Evolutionary conservation across 2,329 filamentous ascomycete species (phyloP), one percentile per base, ranked within the genome.

Genomic region (Fusarium agapanthi): DNA sequence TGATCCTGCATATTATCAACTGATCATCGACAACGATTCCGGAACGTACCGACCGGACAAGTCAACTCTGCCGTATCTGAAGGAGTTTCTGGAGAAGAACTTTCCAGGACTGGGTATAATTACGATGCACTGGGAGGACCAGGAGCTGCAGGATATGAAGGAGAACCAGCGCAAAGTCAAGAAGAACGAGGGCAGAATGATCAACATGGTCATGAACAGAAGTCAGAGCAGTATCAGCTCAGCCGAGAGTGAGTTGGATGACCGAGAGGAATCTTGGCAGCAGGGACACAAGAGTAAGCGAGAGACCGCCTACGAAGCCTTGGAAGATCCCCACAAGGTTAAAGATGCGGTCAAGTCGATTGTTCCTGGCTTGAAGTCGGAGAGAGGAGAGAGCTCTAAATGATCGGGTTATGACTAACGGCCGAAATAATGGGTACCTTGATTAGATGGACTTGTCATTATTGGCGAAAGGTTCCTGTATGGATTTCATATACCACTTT

Each of bases 21-120:
- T 98, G 14, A 86, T 96, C 72, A 98, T 98, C 78, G 95, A 98
- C 84, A 98, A 98, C 78, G 95, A 97, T 81, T 94, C 91, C 61
- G 95, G 95, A 16, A 98, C 95, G 1, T 98, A 98, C 81, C 89
- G 95, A 1, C 95, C 95, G 0, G 94, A 97, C 78, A 92, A 92
- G 62, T 87, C 90, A 16, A 86, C 93, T 15, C 87, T 98, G 3
- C 93, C 93, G 0, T 80, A 91, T 2, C 85, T 98, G 3, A 90
- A 91, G 58, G 78, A 85, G 16, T 97, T 94, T 78, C 82, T 98
- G 5, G 84, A 90, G 37, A 81, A 81, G 30, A 94, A 95, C 73
- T 90, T 98, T 38, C 93, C 93, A 0, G 94, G 93, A 1, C 83
- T 98, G 2, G 90, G 92, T 57, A 85, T 97, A 50, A 85, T 91